Evolutionary conservation across 2,329 filamentous ascomycete genomes (phyloP), one percentile per base, ranked within the genome.

Genomic region (Claviceps capensis): DNA sequence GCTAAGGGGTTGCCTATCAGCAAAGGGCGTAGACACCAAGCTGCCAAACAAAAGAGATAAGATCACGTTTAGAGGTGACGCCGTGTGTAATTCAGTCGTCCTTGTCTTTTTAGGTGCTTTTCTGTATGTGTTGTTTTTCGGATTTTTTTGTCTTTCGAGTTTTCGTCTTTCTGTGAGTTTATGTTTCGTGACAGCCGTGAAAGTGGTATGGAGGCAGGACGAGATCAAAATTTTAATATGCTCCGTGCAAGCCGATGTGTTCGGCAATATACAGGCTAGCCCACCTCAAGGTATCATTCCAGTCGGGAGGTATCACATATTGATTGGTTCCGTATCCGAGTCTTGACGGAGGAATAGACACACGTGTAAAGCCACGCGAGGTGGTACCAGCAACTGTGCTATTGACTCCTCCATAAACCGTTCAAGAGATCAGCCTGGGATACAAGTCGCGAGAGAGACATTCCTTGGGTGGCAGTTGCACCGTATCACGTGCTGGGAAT

Each of bases 401-500:
- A n/a, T 1, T 48, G 16, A 48, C 7, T 38, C 7, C 34, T 34
- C 9, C 9, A 34, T 14, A 16, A 6, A 16, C 4, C 13, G 22
- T 22, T 17, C 17, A 23, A 11, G 34, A 38, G 6, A 11, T n/a
- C 9, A 38, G 34, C 30, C 36, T 48, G 46, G 34, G 14, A 8
- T 26, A 23, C 22, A 19, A 26, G n/a, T 13, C 14, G 30, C 5
- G 22, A 42, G 37, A 41, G 8, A 42, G n/a, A 5, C 11, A 16
- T 30, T 50, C 13, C 40, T 30, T 50, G 16, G 16, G 11, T 22
- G 22, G 41, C 34, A 19, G 30, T 9, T n/a, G 14, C 36, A 5
- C 22, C 48, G 26, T 66, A 72, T 69, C 70, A 74, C 67, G 74
- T 71, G 61, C 73, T 77, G 60, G 71, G 70, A 43, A 70, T 64